These are phyloP conservation scores for Rhytidhysteron rufulum DNA, from an alignment of 2,329 filamentous ascomycete genomes.

Conservation along the genomic window DNA sequence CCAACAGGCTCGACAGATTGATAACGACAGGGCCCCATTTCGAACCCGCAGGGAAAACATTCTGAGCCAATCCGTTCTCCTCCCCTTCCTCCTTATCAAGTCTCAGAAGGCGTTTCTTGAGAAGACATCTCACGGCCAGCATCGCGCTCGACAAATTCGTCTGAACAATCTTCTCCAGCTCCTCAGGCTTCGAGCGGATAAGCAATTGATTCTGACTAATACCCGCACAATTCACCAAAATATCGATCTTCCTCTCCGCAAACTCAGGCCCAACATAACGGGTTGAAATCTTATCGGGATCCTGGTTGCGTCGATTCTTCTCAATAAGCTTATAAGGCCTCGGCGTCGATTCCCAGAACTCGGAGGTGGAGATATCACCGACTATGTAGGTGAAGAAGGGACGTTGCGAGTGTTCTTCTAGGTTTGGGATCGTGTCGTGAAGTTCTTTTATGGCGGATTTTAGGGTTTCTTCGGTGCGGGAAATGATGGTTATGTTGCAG, in stretches of 20 bases:
- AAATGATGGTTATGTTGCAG: constrained; percentile 29
- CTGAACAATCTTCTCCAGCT: constrained; percentile 57
- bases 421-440: constrained; percentile 4
- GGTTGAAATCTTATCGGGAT: constrained; percentile 5
- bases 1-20: constrained; percentile 76
- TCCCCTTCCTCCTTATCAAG: constrained; percentile 14
- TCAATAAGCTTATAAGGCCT: too few species aligned
- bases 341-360: constrained; percentile 23
- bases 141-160: constrained; percentile 70
- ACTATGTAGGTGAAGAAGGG: constrained; percentile 20
- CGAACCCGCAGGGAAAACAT: constrained; percentile 2
- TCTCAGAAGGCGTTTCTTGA: constrained; percentile 45
- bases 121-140: constrained; percentile 54
- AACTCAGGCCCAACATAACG: background rate
- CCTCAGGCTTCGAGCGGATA: constrained; percentile 47
- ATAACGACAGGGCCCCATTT: constrained; percentile 56
- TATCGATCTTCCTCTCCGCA: constrained; percentile 14
- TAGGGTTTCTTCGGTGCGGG: constrained; percentile 22
- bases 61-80: constrained; percentile 4
- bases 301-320: too few species aligned
- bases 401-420: background rate
- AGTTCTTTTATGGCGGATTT: constrained; percentile 19
- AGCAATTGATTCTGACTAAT: constrained; percentile 64
- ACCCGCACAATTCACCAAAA: constrained; percentile 79
- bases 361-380: constrained; percentile 19